These are phyloP conservation scores for Phaffia rhodozyma DNA, from an alignment of 1,284 basidiomycete genomes.

Conservation along the genomic window DNA sequence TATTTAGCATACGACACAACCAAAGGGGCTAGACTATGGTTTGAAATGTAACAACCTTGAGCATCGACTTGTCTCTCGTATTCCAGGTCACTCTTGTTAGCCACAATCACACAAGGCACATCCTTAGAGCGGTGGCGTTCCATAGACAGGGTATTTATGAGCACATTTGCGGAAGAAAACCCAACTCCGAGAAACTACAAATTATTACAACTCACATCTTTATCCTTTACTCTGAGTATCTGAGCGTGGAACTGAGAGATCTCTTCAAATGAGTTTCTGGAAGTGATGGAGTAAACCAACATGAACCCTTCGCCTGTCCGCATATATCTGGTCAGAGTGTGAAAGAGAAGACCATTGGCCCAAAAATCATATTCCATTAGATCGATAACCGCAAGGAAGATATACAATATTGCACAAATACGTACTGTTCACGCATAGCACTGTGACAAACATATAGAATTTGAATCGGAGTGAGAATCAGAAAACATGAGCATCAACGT, in stretches of 20 bases:
- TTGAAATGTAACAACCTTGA: conserved; percentile 53
- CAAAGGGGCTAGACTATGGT: background rate
- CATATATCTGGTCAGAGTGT: conserved; percentile 51
- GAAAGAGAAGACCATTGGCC: background rate
- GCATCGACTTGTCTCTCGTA: conserved; percentile 95
- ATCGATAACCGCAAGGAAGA: background rate
- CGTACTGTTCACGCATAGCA: conserved; percentile 79
- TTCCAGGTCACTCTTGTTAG: conserved; percentile 98
- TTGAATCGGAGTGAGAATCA: background rate
- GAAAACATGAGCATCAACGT: background rate
- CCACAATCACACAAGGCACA: conserved; percentile 70
- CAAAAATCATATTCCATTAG: background rate
- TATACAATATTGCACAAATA: background rate
- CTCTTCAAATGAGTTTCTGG: conserved; percentile 94
- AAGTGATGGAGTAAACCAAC: conserved; percentile 97
- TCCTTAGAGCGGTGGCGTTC: too few species aligned
- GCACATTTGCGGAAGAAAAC: background rate
- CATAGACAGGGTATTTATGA: background rate
- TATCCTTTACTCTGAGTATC: conserved; percentile 87
- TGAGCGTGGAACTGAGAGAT: conserved; percentile 97
- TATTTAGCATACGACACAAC: background rate
- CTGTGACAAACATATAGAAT: conserved; percentile 37
- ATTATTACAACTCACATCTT: conserved; percentile 72
- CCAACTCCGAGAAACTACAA: background rate
- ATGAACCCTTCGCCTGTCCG: conserved; percentile 96